Evolutionary conservation across 1,139 yeast genomes (phyloP).

Genomic region (Entelexis paramagnoliae): DNA sequence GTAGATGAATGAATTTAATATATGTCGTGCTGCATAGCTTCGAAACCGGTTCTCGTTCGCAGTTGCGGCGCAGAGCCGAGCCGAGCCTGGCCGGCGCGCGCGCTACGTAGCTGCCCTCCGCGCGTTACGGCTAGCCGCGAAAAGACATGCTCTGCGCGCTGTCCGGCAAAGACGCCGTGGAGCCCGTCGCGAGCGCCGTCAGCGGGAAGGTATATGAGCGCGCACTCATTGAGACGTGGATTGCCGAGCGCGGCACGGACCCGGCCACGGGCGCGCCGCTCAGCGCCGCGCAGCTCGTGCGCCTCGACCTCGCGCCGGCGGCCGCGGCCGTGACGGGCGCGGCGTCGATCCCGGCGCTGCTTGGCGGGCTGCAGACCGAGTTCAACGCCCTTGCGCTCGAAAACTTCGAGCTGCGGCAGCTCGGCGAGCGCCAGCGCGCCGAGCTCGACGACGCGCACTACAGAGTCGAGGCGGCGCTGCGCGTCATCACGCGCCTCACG

Average conservation of each 20-base stretch:
- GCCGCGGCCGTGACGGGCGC: slow-evolving; percentile 47
- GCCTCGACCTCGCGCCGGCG: slow-evolving; percentile 37
- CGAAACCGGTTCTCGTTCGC: too few species aligned
- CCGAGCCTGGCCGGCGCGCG: too few species aligned
- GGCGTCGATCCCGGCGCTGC: slow-evolving; percentile 52
- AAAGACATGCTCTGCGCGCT: slow-evolving; percentile 29
- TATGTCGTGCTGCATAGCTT: too few species aligned
- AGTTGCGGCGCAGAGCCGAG: too few species aligned
- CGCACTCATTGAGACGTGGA: slow-evolving; percentile 49
- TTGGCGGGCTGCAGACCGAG: slow-evolving; percentile 70
- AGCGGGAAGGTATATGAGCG: slow-evolving; percentile 62
- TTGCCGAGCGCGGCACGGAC: slow-evolving; percentile 57
- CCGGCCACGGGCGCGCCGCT: slow-evolving; percentile 64
- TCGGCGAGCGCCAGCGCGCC: slow-evolving; percentile 63
- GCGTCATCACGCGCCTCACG: slow-evolving; percentile 68
- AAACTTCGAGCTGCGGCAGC: slow-evolving; percentile 56
- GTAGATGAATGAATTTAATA: too few species aligned
- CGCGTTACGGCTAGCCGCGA: neutral
- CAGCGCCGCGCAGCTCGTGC: slow-evolving; percentile 47
- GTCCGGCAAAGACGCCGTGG: slow-evolving; percentile 56
- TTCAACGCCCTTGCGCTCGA: slow-evolving; percentile 87
- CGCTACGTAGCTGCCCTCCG: too few species aligned
- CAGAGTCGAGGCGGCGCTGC: slow-evolving; percentile 81
- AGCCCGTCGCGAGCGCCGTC: slow-evolving; percentile 67
- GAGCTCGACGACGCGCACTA: slow-evolving; percentile 57